Percentiles rank a stretch among this genome's conserved stretches.
These are phyloP conservation scores for Balakata baccata DNA, from an alignment of 345 rosid species.

Conservation along the genomic window DNA sequence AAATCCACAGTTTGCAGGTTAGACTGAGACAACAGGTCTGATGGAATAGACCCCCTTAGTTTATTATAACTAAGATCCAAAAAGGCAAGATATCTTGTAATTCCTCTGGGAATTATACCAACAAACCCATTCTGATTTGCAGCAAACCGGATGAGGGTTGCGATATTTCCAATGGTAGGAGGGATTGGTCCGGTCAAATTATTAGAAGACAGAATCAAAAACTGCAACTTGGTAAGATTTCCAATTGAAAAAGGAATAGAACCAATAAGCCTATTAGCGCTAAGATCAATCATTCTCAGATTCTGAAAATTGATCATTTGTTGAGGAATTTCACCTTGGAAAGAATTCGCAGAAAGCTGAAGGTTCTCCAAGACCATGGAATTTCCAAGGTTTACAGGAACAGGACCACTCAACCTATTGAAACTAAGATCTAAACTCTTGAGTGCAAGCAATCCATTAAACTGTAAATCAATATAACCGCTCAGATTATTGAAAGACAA, in stretches of 20 bases:
- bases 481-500: constrained; percentile 42
- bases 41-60: constrained; percentile 45
- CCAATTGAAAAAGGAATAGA: constrained; percentile 49
- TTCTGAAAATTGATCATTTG: constrained; percentile 35
- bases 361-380: constrained; percentile 43
- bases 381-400: constrained; percentile 43
- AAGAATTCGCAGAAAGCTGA: constrained; percentile 35
- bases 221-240: constrained; percentile 42
- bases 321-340: constrained; percentile 51
- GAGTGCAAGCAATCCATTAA: constrained; percentile 49
- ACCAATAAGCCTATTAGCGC: constrained; percentile 45
- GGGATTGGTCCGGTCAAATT: constrained; percentile 46
- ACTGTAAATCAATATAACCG: constrained; percentile 39
- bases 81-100: constrained; percentile 39
- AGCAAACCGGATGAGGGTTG: constrained; percentile 51
- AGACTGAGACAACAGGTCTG: constrained; percentile 36
- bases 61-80: constrained; percentile 65
- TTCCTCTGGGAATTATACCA: constrained; percentile 47
- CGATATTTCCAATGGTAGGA: constrained; percentile 34
- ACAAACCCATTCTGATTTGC: constrained; percentile 49
- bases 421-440: constrained; percentile 42
- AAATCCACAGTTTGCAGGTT: constrained; percentile 48
- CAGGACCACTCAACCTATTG: constrained; percentile 37
- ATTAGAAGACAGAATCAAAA: constrained; percentile 49
- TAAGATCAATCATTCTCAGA: constrained; percentile 50